Base-by-base conservation (phyloP, 176 grass and related monocot species). In the Rhynchospora tenuis region DNA sequence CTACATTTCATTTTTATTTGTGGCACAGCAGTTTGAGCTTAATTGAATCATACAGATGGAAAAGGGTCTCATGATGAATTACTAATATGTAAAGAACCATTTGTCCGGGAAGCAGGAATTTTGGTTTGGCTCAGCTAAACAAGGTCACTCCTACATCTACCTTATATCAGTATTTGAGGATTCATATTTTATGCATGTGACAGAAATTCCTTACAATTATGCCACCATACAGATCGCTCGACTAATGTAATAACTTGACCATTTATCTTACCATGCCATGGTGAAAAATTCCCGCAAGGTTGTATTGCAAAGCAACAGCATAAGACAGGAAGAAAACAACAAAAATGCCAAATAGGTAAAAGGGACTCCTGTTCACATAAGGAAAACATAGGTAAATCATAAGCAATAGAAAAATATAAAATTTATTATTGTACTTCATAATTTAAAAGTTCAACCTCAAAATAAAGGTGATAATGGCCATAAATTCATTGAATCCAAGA, bases 401-500 rank as follows among this genome's bases (percentile, higher is more conserved):
- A 28, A 55, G 64, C 15, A 13, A 17, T 52, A 82, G 11, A 45
- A n/a, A 9, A 87, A 48, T 63, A 86, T 24, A 65, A 38, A 73
- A 67, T 86, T 92, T 76, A 86, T 81, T 50, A 38, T 81, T 45
- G 73, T 15, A 51, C 31, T 29, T 60, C 16, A 82, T 79, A 69
- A 71, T 44, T 16, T 24, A 54, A 19, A 73, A 83, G 48, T 58
- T 77, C 79, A 68, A 97, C 94, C 94, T 94, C 26, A 94, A 82
- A 94, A 97, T 78, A 74, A 94, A 90, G 80, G 80, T 82, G 61
- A 82, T 82, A 26, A 55, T 82, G 59, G 80, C 80, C 90, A 94
- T 86, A 69, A 92, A 84, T 70, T 94, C 94, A 79, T 97, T 92
- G 85, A 89, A 97, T 58, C 94, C 94, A 50, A 97, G 87, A 27